These are phyloP conservation scores for Groenewaldozyma sp. DNA, from an alignment of 1,139 yeast genomes.

Conservation along the genomic window DNA sequence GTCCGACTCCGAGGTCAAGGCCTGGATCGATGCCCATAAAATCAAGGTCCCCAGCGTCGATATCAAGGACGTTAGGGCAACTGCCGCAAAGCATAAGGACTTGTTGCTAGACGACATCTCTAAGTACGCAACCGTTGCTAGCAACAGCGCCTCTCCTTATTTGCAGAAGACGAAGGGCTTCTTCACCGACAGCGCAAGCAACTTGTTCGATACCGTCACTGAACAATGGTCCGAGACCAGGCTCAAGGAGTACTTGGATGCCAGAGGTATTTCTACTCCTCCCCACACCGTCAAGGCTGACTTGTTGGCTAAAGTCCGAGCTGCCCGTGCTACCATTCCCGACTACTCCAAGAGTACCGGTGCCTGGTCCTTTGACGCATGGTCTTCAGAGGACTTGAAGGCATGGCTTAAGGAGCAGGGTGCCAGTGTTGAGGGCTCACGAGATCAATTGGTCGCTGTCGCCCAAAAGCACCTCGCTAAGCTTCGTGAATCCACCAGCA, in stretches of 20 bases:
- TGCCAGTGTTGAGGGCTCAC: constrained; percentile 28
- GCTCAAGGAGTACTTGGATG: constrained; percentile 42
- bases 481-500: constrained; percentile 2
- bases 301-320: constrained; percentile 40
- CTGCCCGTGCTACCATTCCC: constrained; percentile 38
- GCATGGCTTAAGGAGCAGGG: constrained; percentile 35
- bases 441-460: constrained; percentile 32
- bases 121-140: constrained; percentile 14
- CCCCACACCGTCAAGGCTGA: constrained; percentile 39
- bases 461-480: constrained; percentile 30
- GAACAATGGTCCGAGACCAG: constrained; percentile 31
- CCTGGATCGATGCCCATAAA: constrained; percentile 41
- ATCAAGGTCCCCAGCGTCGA: constrained; percentile 22
- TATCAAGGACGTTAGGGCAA: constrained; percentile 31
- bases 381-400: constrained; percentile 35
- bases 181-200: constrained; percentile 14
- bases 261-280: constrained; percentile 43
- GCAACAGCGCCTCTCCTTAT: constrained; percentile 18
- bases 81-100: constrained; percentile 33
- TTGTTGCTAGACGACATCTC: constrained; percentile 17
- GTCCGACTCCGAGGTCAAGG: constrained; percentile 37
- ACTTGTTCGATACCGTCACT: constrained; percentile 19
- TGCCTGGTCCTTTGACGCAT: constrained; percentile 38
- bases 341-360: constrained; percentile 25
- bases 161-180: constrained; percentile 18